Percentiles rank a stretch among this genome's conserved stretches.
These are phyloP conservation scores for Agrocybe pediades DNA, from an alignment of 768 basidiomycete species.

Conservation along the genomic window DNA sequence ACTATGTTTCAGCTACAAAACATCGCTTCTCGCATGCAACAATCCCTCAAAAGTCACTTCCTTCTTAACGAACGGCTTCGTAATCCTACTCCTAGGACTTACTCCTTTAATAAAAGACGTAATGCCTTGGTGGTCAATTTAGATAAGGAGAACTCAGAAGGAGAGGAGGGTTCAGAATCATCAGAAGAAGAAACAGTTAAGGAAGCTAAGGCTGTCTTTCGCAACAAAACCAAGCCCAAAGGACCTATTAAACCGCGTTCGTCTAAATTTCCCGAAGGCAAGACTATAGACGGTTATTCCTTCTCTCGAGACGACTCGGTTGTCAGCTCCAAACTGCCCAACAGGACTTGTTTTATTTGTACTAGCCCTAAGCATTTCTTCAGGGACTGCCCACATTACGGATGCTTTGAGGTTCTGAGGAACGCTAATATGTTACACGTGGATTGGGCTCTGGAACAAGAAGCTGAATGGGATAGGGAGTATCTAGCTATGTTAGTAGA, in stretches of 20 bases:
- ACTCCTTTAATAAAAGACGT: no score
- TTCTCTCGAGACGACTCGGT: no score
- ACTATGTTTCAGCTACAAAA: background rate
- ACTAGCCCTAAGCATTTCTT: conserved; percentile 17
- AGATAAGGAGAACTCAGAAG: no score
- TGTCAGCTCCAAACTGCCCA: conserved; percentile 1
- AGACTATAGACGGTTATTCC: background rate
- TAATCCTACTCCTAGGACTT: no score
- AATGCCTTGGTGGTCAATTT: no score
- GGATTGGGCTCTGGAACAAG: conserved; percentile 4
- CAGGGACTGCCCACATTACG: no score
- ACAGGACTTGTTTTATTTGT: conserved; percentile 19
- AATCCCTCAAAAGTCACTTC: background rate
- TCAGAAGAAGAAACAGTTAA: no score
- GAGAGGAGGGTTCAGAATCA: no score
- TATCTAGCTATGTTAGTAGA: no score
- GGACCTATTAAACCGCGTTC: background rate
- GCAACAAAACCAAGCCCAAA: background rate
- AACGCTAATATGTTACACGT: conserved; percentile 9
- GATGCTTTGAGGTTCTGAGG: conserved; percentile 4
- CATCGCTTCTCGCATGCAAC: background rate
- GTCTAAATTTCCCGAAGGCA: background rate
- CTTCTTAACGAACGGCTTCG: no score
- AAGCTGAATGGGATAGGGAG: conserved; percentile 1
- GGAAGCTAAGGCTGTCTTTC: no score